Evolutionary conservation across 1,139 yeast genomes (phyloP).

Genomic region (Taphrina pruni): DNA sequence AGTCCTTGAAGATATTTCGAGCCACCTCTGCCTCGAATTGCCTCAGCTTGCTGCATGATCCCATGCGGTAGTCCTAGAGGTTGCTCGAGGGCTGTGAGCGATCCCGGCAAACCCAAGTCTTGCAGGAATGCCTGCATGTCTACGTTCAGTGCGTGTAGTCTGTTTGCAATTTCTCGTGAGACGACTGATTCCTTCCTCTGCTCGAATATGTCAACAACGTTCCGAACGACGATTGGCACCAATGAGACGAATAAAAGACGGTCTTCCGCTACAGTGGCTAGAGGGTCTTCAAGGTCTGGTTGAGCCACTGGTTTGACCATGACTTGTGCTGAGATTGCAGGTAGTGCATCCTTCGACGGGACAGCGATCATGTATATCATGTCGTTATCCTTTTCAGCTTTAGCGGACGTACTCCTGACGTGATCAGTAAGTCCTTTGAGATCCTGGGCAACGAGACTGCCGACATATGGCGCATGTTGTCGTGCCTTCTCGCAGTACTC

Average conservation of each 20-base stretch:
- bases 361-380: constrained; percentile 72
- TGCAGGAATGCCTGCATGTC: constrained; percentile 52
- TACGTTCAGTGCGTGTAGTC: constrained; percentile 59
- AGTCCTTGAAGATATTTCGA: constrained; percentile 55
- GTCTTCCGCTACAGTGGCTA: constrained; percentile 45
- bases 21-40: constrained; percentile 65
- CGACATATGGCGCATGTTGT: constrained; percentile 55
- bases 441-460: constrained; percentile 57
- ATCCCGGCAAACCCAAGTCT: constrained; percentile 59
- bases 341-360: constrained; percentile 58
- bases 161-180: constrained; percentile 59
- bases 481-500: constrained; percentile 54
- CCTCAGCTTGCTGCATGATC: constrained; percentile 62
- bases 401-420: constrained; percentile 57
- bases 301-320: constrained; percentile 63
- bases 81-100: constrained; percentile 66
- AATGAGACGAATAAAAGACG: constrained; percentile 60
- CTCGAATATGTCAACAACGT: constrained; percentile 69
- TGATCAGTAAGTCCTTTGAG: constrained; percentile 58
- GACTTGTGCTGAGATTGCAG: constrained; percentile 58
- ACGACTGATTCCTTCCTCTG: constrained; percentile 69
- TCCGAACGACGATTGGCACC: constrained; percentile 70
- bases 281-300: constrained; percentile 52
- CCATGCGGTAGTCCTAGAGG: constrained; percentile 69
- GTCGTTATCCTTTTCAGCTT: constrained; percentile 80